Evolutionary conservation across 345 rosid species (phyloP).

Genomic region (Bretschneidera sinensis): DNA sequence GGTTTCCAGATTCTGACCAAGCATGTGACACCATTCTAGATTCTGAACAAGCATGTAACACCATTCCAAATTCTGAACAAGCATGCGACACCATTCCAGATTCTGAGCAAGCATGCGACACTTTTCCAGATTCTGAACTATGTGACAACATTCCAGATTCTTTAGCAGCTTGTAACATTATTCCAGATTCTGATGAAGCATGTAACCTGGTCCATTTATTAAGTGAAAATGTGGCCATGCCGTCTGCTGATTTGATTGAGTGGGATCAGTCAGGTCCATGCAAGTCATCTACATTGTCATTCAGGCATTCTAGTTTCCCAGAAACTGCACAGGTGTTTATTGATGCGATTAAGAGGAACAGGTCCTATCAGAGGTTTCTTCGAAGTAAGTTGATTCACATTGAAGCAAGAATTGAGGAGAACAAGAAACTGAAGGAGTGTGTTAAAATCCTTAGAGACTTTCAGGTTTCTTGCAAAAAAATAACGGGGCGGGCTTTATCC

Average conservation of each 20-base stretch:
- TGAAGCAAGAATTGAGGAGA: slow-evolving; percentile 82
- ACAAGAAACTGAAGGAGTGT: slow-evolving; percentile 64
- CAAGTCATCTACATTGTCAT: slow-evolving; percentile 25
- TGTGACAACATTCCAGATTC: slow-evolving; percentile 22
- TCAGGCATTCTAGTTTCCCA: slow-evolving; percentile 49
- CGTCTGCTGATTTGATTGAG: slow-evolving; percentile 20
- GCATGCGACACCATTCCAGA: slow-evolving; percentile 6
- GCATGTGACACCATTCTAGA: slow-evolving; percentile 2
- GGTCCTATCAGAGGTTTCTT: slow-evolving; percentile 70
- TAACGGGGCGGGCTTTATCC: slow-evolving; percentile 56
- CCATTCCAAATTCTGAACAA: slow-evolving; percentile 13
- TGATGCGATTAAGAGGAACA: slow-evolving; percentile 77
- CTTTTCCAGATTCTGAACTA: slow-evolving; percentile 14
- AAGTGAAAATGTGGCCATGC: slow-evolving; percentile 29
- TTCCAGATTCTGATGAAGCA: slow-evolving; percentile 29
- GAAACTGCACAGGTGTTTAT: slow-evolving; percentile 61
- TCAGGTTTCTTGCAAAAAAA: slow-evolving; percentile 63
- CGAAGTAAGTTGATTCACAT: slow-evolving; percentile 58
- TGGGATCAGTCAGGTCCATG: slow-evolving; percentile 27
- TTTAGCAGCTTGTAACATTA: slow-evolving; percentile 23
- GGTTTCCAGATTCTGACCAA: slow-evolving; percentile 24
- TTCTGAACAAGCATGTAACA: slow-evolving; percentile 17
- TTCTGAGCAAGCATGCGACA: slow-evolving; percentile 16
- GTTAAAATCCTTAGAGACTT: slow-evolving; percentile 65
- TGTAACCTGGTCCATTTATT: slow-evolving; percentile 14